Evolutionary conservation across 768 basidiomycete species (phyloP).

Genomic region (Podaxis carcinomalis): DNA sequence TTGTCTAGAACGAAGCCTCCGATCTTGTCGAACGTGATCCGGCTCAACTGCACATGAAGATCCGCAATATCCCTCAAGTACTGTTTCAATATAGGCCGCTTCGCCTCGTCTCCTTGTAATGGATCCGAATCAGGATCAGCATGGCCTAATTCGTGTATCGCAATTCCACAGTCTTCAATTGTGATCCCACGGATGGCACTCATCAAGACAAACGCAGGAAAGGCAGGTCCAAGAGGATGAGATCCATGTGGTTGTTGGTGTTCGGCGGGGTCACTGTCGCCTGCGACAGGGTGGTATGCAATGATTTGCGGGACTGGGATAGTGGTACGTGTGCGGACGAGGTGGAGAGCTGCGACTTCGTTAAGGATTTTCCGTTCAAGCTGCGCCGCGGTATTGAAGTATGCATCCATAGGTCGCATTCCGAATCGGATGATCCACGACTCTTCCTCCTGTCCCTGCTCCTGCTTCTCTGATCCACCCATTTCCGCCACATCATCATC

Average conservation of each 20-base stretch:
- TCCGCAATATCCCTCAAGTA: conserved; percentile 38
- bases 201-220: conserved; percentile 40
- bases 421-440: conserved; percentile 41
- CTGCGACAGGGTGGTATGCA: conserved; percentile 27
- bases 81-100: conserved; percentile 30
- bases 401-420: conserved; percentile 32
- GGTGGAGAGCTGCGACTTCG: conserved; percentile 37
- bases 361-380: conserved; percentile 40
- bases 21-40: conserved; percentile 35
- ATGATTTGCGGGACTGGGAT: conserved; percentile 37
- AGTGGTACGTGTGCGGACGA: conserved; percentile 35
- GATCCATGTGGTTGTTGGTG: conserved; percentile 16
- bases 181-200: conserved; percentile 35
- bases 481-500: background rate
- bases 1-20: conserved; percentile 33
- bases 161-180: conserved; percentile 37
- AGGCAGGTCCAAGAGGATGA: conserved; percentile 32
- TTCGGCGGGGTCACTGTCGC: conserved; percentile 1
- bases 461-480: background rate
- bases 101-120: conserved; percentile 28
- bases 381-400: conserved; percentile 38
- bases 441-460: conserved; percentile 14
- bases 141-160: conserved; percentile 27
- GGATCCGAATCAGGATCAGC: conserved; percentile 22
- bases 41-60: conserved; percentile 35